A percentile compares a stretch with the other conserved stretches of the same genome.
phyloP scores from a whole-genome alignment of 768 basidiomycete species.

The Psilocybe subaeruginosa region DNA sequence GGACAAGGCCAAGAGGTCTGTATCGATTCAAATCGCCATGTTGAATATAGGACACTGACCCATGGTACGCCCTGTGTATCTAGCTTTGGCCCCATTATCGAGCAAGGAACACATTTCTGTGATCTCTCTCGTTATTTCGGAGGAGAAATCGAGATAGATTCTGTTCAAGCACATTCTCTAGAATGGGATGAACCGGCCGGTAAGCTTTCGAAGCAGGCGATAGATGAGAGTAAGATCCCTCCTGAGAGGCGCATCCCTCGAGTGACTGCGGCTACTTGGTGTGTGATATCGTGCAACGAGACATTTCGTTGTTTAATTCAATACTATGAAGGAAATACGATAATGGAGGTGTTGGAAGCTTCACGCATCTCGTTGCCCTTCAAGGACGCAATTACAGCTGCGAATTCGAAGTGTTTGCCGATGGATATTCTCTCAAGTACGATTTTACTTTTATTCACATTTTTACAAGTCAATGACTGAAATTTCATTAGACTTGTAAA shows the following conservation, averaged over 20 bases:
- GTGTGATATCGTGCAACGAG: slow-evolving; percentile 16
- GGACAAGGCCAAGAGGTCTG: slow-evolving; percentile 85
- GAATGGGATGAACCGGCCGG: slow-evolving; percentile 94
- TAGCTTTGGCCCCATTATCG: slow-evolving; percentile 82
- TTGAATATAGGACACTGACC: slow-evolving; percentile 3
- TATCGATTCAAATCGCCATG: not conserved
- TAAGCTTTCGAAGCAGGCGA: slow-evolving; percentile 71
- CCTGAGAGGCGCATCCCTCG: slow-evolving; percentile 93
- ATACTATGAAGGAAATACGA: slow-evolving; percentile 79
- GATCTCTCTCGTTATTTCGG: slow-evolving; percentile 98
- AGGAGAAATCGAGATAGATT: slow-evolving; percentile 87
- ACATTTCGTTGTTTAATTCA: not conserved
- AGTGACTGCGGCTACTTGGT: slow-evolving; percentile 92
- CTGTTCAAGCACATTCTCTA: slow-evolving; percentile 82
- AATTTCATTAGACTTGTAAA: slow-evolving; percentile 66
- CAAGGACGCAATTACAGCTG: slow-evolving; percentile 95
- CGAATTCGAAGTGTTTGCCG: slow-evolving; percentile 92
- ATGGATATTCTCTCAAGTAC: slow-evolving; percentile 88
- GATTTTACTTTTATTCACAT: slow-evolving; percentile 14
- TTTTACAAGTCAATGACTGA: not conserved
- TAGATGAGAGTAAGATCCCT: slow-evolving; percentile 85
- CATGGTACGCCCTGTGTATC: not conserved
- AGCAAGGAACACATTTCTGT: slow-evolving; percentile 97
- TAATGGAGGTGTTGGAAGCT: slow-evolving; percentile 89
- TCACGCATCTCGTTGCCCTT: slow-evolving; percentile 88